phyloP scores from a whole-genome alignment of 305 asterid species.

The Solanum hybrid region DNA sequence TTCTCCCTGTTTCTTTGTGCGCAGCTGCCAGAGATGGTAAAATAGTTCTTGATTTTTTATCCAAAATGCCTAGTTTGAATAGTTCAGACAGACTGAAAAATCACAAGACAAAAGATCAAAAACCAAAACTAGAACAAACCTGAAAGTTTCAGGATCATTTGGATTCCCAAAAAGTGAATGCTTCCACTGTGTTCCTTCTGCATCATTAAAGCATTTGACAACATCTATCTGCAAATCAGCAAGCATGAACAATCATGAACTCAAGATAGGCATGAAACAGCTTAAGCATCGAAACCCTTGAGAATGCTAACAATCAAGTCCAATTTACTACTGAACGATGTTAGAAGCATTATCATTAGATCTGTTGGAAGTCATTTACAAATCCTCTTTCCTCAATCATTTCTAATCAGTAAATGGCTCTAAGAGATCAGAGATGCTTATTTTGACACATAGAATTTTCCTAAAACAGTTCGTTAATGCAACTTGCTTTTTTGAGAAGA shows the following conservation, averaged over 20 bases:
- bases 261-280: neutral
- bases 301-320: neutral
- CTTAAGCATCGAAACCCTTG: neutral
- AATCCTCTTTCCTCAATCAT: neutral
- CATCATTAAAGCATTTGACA: slow-evolving; percentile 81
- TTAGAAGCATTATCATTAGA: neutral
- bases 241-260: slow-evolving; percentile 7
- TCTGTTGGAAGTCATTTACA: neutral
- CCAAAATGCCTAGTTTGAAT: neutral
- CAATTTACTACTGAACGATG: neutral
- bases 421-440: neutral
- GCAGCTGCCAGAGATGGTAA: neutral
- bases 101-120: neutral
- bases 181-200: slow-evolving; percentile 89
- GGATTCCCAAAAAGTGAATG: slow-evolving; percentile 97
- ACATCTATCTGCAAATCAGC: slow-evolving; percentile 56
- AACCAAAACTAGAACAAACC: slow-evolving; percentile 28
- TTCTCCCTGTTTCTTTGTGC: neutral
- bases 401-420: neutral
- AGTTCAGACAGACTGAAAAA: neutral
- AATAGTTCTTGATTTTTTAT: neutral
- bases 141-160: slow-evolving; percentile 86
- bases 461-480: neutral
- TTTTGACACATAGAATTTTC: neutral
- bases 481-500: neutral